Conservation (phyloP, 2,329 filamentous ascomycete genomes). For the Dactylonectria macrodidyma region DNA sequence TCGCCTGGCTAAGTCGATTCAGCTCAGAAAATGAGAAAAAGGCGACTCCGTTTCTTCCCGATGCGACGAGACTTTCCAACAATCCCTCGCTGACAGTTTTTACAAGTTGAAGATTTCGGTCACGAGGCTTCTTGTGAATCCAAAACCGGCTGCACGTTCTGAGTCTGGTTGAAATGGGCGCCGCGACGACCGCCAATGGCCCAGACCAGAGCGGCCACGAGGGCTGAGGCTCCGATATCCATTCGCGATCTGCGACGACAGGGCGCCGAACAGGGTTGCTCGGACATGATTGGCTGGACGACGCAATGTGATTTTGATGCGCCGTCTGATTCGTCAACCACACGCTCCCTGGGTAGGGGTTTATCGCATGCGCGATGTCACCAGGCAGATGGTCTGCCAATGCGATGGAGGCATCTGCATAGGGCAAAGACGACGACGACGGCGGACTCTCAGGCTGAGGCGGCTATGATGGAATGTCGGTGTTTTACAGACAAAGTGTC, state of each 20-base stretch:
- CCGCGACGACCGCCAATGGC: slow-evolving; percentile 38
- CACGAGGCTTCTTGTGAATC: slow-evolving; percentile 24
- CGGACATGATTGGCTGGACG: slow-evolving; percentile 34
- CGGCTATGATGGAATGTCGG: slow-evolving; percentile 11
- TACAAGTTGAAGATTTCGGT: slow-evolving; percentile 20
- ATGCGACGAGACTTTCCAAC: slow-evolving; percentile 3
- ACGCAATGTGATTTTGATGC: slow-evolving; percentile 45
- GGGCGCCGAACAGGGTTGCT: background rate
- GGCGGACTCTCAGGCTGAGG: slow-evolving; percentile 30
- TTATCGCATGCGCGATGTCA: slow-evolving; percentile 29
- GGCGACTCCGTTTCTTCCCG: slow-evolving; percentile 28
- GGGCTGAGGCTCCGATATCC: slow-evolving; percentile 37
- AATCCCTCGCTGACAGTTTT: background rate
- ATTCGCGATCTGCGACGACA: slow-evolving; percentile 37
- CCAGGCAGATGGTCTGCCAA: slow-evolving; percentile 29
- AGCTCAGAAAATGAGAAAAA: background rate
- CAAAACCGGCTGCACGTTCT: slow-evolving; percentile 6
- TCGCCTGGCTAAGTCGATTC: background rate
- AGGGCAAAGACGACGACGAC: slow-evolving; percentile 24
- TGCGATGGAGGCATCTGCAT: slow-evolving; percentile 19
- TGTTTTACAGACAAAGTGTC: background rate
- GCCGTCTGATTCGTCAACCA: slow-evolving; percentile 42
- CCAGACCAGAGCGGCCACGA: slow-evolving; percentile 40
- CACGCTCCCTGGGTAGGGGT: slow-evolving; percentile 28
- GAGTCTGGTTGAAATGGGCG: slow-evolving; percentile 14